Base-by-base conservation (phyloP, 345 rosid genomes). In the Arabis alpina region DNA sequence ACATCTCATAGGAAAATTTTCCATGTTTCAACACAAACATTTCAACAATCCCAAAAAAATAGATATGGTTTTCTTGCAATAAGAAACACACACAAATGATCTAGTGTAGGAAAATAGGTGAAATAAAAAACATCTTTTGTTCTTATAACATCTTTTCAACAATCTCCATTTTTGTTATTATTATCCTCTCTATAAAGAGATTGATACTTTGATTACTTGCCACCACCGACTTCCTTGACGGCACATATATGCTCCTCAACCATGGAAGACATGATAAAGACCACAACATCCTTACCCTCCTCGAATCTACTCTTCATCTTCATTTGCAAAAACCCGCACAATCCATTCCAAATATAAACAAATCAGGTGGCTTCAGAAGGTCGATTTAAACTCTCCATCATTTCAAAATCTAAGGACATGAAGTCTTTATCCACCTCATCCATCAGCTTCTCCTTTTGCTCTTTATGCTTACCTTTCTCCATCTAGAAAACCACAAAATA, bases 231-330 rank as follows among this genome's bases (percentile, higher is more conserved):
- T 74, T 90, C 94, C 85, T 88, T 90, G 6, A 86, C 80, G 69
- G 88, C 85, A 72, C 87, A 82, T 70, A 90, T 88, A 84, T 88
- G 96, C 86, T 90, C 96, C 82, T 90, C 93, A 41, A 94, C 96
- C 96, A 90, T 90, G 43, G 97, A 76, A 70, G 85, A 85, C 94
- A 88, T 88, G 60, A 90, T 92, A 40, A 83, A 44, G 71, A 90
- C 93, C 41, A 88, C 90, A 42, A 90, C 85, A 74, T 90, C 93
- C 69, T 86, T 87, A 2, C 93, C 96, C 44, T 86, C 91, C 6
- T 68, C 85, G 63, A 86, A 84, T 66, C 93, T 91, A 49, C 78
- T 82, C 89, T 81, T 86, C 82, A 90, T 84, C 96, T 90, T 63
- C 42, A 64, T 36, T 28, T 25, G 15, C 13, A 19, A n/a, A n/a